Percentiles rank a stretch among this genome's conserved stretches.
These are phyloP conservation scores for Kuraishia capsulata DNA, from an alignment of 805 yeast genomes.

Conservation along the genomic window DNA sequence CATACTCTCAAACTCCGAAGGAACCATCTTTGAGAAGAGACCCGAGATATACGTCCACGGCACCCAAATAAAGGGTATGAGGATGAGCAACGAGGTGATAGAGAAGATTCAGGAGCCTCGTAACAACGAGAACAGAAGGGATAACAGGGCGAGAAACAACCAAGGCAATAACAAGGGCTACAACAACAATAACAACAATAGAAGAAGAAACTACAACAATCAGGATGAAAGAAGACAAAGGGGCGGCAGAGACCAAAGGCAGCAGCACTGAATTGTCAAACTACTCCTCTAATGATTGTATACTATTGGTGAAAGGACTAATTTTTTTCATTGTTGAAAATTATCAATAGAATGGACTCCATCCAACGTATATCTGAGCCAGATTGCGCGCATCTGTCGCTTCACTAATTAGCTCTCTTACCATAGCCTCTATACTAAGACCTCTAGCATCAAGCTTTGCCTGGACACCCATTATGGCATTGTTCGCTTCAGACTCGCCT, in stretches of 20 bases:
- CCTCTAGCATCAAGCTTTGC: conserved; percentile 59
- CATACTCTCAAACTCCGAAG: conserved; percentile 53
- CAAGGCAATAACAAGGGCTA: conserved; percentile 8
- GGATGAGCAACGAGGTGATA: conserved; percentile 69
- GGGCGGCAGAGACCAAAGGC: conserved; percentile 6
- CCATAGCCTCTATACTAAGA: conserved; percentile 75
- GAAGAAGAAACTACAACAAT: conserved; percentile 19
- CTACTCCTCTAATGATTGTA: not conserved
- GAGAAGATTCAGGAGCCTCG: conserved; percentile 65
- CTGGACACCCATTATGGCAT: conserved; percentile 63
- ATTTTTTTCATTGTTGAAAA: not conserved
- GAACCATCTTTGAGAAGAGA: conserved; percentile 51
- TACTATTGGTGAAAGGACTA: too few relatives aligned
- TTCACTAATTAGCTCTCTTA: conserved; percentile 68
- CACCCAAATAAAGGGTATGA: conserved; percentile 67
- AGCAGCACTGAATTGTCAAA: too few relatives aligned
- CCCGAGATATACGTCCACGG: conserved; percentile 81
- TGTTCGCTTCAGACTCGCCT: not conserved
- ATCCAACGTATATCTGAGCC: conserved; percentile 71
- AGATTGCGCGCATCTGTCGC: conserved; percentile 64
- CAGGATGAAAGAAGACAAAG: conserved; percentile 9
- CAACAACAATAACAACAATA: conserved; percentile 20
- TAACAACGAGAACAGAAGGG: conserved; percentile 28
- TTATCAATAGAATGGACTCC: conserved; percentile 57
- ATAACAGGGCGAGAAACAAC: conserved; percentile 13